Evolutionary conservation across 129 eudicot genomes (phyloP), one percentile per base, ranked within the genome.

Genomic region (Arctium minus): DNA sequence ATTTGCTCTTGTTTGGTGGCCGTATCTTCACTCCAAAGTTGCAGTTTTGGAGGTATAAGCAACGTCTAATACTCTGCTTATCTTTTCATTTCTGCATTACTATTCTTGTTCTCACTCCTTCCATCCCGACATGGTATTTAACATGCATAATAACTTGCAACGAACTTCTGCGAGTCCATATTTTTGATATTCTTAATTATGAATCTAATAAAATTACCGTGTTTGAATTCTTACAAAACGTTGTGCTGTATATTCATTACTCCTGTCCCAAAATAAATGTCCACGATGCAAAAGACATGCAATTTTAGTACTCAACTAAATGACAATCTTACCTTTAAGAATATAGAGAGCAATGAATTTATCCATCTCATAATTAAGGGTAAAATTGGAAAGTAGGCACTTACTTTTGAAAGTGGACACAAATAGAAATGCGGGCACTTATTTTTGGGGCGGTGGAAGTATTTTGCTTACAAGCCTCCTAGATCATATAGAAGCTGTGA

Each of bases 1-100:
- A 79, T 93, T 93, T 88, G 89, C 89, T 74, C 83, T 93, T 77
- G 85, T 96, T 67, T 96, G 96, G 99, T 91, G 91, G 93, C 99
- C 99, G 12, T 96, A 96, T 83, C 94, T 96, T 65, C 89, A 96
- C 42, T 91, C 97, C 27, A 80, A 71, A 73, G 95, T 89, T 50
- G 87, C 92, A 33, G 74, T 85, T 79, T 85, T 93, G 67, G 91
- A 93, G 94, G 99, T 91, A 80, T 81, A 64, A 36, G 22, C 68
- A 27, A 36, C 13, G 39, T 77, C 30, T 60, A 27, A 18, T n/a
- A 10, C 17, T 71, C 31, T 22, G 27, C 74, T 35, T 22, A 4
- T 53, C 77, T 48, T 73, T 39, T 13, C 30, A 39, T 79, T 73
- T 30, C 46, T 42, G 18, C 32, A 69, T 68, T 18, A 2, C 18